These are phyloP conservation scores for Xylariaceae sp. DNA, from an alignment of 2,329 filamentous ascomycete genomes.

Conservation along the genomic window DNA sequence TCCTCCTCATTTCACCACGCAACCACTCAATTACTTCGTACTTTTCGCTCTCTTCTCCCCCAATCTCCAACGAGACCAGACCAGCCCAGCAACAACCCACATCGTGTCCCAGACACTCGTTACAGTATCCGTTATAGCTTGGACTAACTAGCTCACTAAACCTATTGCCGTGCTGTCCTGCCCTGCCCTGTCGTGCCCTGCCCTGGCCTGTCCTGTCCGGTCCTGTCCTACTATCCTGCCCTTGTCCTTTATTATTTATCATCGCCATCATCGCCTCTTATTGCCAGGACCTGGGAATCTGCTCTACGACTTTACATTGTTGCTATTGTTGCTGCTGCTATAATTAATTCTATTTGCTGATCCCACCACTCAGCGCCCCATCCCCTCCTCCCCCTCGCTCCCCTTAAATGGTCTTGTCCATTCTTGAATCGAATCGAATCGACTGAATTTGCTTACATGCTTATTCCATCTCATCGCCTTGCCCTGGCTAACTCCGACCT, in stretches of 20 bases:
- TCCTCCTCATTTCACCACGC: slow-evolving; percentile 25
- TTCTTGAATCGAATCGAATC: slow-evolving; percentile 10
- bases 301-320: not conserved
- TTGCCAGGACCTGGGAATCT: too few relatives aligned
- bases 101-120: slow-evolving; percentile 22
- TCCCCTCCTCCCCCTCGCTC: not conserved
- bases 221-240: not conserved
- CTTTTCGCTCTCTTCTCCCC: slow-evolving; percentile 13
- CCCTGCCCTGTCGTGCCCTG: too few relatives aligned
- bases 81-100: slow-evolving; percentile 7
- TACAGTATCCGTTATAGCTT: not conserved
- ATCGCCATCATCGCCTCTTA: not conserved
- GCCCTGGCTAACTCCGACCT: slow-evolving; percentile 11
- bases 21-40: slow-evolving; percentile 19
- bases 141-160: slow-evolving; percentile 1
- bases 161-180: not conserved
- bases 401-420: slow-evolving; percentile 4
- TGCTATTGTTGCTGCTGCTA: not conserved
- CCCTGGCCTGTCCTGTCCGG: too few relatives aligned
- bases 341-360: slow-evolving; percentile 11
- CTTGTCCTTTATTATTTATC: not conserved
- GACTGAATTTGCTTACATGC: slow-evolving; percentile 17
- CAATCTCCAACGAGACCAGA: not conserved
- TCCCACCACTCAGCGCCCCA: slow-evolving; percentile 1
- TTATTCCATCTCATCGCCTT: slow-evolving; percentile 13